Conservation (phyloP, 108 stramenopile species). For the Pseudonitzschia delicatissima region DNA sequence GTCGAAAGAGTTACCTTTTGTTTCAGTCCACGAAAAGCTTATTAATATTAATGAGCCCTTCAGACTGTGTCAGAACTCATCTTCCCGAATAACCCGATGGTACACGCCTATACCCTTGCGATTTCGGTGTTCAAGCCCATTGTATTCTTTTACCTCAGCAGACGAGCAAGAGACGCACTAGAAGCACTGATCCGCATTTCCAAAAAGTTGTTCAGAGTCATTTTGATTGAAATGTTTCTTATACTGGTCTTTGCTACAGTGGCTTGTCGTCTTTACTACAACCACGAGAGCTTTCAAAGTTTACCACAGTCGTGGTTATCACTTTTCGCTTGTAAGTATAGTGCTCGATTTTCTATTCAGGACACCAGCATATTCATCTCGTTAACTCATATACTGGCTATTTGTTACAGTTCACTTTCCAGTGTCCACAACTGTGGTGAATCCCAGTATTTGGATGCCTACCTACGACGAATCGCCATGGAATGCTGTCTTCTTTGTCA, state of each 20-base stretch:
- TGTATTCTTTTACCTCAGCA: conserved; percentile 41
- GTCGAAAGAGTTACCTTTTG: background rate
- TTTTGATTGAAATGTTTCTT: conserved; percentile 49
- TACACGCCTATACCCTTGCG: conserved; percentile 11
- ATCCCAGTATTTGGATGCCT: conserved; percentile 54
- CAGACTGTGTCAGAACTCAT: conserved; percentile 17
- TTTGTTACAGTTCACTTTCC: background rate
- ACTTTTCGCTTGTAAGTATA: conserved; percentile 30
- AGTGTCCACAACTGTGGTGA: conserved; percentile 51
- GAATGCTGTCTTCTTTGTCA: conserved; percentile 50
- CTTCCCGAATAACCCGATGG: conserved; percentile 5
- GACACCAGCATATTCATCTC: background rate
- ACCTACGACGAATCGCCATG: conserved; percentile 24
- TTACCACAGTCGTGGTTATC: conserved; percentile 32
- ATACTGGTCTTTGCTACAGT: conserved; percentile 50
- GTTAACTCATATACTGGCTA: background rate
- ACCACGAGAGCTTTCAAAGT: conserved; percentile 23
- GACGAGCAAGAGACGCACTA: conserved; percentile 40
- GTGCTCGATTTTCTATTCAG: background rate
- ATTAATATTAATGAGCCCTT: conserved; percentile 8
- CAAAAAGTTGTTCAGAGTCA: conserved; percentile 35
- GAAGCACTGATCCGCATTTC: conserved; percentile 40
- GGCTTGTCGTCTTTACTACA: conserved; percentile 41
- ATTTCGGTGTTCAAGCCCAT: conserved; percentile 46
- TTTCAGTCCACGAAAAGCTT: conserved; percentile 23